A percentile compares a stretch with the other conserved stretches of the same genome.
Conservation (phyloP, 306 rosid species). For the Cucurbita maxima region DNA sequence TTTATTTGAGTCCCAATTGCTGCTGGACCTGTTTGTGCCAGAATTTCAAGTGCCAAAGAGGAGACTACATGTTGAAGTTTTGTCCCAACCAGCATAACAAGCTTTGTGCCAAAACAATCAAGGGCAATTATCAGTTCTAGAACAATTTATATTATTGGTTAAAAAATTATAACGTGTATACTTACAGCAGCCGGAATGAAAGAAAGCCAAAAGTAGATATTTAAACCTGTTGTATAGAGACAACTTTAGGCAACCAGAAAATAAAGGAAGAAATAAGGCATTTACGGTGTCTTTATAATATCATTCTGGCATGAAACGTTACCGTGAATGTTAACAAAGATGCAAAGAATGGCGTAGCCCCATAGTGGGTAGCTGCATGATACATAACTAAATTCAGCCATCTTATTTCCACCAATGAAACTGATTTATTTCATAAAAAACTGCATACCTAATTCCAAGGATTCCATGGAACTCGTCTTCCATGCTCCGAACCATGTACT, state of each 20-base stretch:
- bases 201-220: conserved; percentile 93
- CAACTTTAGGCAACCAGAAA: background rate
- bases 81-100: conserved; percentile 90
- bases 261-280: background rate
- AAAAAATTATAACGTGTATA: conserved; percentile 5
- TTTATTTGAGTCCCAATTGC: conserved; percentile 50
- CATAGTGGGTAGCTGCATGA: conserved; percentile 82
- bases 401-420: background rate
- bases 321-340: conserved; percentile 82
- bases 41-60: conserved; percentile 70
- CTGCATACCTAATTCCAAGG: conserved; percentile 79
- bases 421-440: conserved; percentile 1
- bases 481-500: conserved; percentile 89
- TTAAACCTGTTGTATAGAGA: conserved; percentile 43
- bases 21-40: conserved; percentile 46
- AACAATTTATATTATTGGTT: background rate
- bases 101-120: conserved; percentile 35
- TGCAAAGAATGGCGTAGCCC: conserved; percentile 80
- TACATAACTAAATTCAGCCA: conserved; percentile 7
- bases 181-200: conserved; percentile 91
- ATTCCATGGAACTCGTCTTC: conserved; percentile 93
- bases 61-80: conserved; percentile 96
- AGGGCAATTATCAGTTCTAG: background rate
- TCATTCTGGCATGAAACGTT: conserved; percentile 7
- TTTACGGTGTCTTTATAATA: background rate